Evolutionary conservation across 2,329 filamentous ascomycete species (phyloP).

Genomic region (Xylariaceae sp.): DNA sequence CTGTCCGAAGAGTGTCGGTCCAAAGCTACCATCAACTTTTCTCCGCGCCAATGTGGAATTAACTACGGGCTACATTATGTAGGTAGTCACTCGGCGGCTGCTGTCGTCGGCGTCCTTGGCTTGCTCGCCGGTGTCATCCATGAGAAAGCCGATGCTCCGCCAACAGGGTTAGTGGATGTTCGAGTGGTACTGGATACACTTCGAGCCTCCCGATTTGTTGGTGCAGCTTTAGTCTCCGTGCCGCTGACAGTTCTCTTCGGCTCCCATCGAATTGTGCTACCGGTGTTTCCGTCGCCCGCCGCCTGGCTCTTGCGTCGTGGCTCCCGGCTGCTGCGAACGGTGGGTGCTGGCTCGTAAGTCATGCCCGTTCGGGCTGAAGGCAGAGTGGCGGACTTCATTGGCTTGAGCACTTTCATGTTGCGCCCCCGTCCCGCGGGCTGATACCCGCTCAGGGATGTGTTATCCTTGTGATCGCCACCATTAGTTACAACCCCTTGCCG

Average conservation of each 20-base stretch:
- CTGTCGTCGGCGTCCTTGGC: conserved; percentile 39
- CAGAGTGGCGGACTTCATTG: conserved; percentile 60
- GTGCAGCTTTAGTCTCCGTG: conserved; percentile 35
- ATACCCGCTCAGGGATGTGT: conserved; percentile 58
- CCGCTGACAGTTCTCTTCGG: conserved; percentile 45
- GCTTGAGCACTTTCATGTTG: conserved; percentile 87
- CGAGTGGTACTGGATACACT: conserved; percentile 46
- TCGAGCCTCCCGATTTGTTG: conserved; percentile 35
- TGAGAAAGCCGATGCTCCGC: conserved; percentile 87
- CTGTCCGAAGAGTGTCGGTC: conserved; percentile 2
- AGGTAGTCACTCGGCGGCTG: conserved; percentile 35
- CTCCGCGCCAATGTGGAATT: not conserved
- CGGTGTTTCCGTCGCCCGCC: conserved; percentile 31
- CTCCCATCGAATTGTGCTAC: conserved; percentile 47
- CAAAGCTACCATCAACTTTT: conserved; percentile 4
- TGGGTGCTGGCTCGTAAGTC: conserved; percentile 49
- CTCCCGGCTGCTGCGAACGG: conserved; percentile 45
- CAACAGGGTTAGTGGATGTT: conserved; percentile 71
- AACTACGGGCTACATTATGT: too few species aligned
- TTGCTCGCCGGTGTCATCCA: conserved; percentile 68
- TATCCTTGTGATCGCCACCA: conserved; percentile 52
- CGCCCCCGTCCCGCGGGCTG: conserved; percentile 63
- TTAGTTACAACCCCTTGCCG: conserved; percentile 51
- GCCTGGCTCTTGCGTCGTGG: conserved; percentile 53
- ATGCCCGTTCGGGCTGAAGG: conserved; percentile 47